These are phyloP conservation scores for Apophysomyces elegans DNA, from an alignment of 371 early-diverging fungal genomes.

Conservation along the genomic window DNA sequence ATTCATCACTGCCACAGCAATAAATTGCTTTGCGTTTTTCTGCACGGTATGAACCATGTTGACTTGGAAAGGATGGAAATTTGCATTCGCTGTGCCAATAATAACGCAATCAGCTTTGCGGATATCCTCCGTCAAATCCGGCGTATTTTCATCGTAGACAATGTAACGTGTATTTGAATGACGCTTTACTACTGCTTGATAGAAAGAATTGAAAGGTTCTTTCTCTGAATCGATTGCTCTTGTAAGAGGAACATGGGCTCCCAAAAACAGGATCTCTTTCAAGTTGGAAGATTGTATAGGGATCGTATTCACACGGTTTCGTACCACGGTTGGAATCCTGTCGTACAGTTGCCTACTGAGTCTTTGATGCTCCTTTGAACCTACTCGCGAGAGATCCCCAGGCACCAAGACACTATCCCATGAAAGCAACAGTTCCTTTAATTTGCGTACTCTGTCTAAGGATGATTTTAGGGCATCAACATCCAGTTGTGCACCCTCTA, in stretches of 20 bases:
- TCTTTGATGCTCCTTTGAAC: slow-evolving; percentile 25
- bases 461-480: slow-evolving; percentile 22
- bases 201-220: slow-evolving; percentile 47
- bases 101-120: slow-evolving; percentile 35
- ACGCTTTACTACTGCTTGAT: slow-evolving; percentile 25
- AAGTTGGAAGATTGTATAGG: slow-evolving; percentile 23
- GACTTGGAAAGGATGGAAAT: slow-evolving; percentile 47
- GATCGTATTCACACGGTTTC: slow-evolving; percentile 25
- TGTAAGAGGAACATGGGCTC: slow-evolving; percentile 48
- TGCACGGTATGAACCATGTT: slow-evolving; percentile 34
- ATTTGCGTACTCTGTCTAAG: slow-evolving; percentile 32
- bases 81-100: slow-evolving; percentile 55
- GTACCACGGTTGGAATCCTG: slow-evolving; percentile 42
- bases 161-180: slow-evolving; percentile 33
- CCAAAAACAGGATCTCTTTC: slow-evolving; percentile 37
- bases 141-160: slow-evolving; percentile 30
- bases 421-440: slow-evolving; percentile 40
- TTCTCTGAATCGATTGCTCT: slow-evolving; percentile 50
- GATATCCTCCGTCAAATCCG: slow-evolving; percentile 20
- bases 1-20: slow-evolving; percentile 48
- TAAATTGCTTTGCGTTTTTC: slow-evolving; percentile 9
- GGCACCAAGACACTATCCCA: slow-evolving; percentile 34
- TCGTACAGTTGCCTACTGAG: slow-evolving; percentile 41
- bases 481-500: slow-evolving; percentile 16
- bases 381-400: slow-evolving; percentile 25